Evolutionary conservation across 345 rosid genomes (phyloP).

Genomic region (Isatis tinctoria): DNA sequence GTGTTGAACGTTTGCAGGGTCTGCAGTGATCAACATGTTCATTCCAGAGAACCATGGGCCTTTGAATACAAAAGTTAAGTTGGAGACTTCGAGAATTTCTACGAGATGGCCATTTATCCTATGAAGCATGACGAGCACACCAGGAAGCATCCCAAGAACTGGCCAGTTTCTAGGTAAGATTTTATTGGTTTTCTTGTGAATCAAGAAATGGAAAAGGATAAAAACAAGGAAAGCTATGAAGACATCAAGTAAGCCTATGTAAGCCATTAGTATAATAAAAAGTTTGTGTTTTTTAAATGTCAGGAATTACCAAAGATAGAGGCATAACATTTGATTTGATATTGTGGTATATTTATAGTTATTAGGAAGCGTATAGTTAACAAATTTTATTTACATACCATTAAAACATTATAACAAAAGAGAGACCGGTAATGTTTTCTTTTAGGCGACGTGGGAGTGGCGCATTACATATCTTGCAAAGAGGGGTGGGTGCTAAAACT

Average conservation of each 20-base stretch:
- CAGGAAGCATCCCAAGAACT: slow-evolving; percentile 31
- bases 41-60: slow-evolving; percentile 30
- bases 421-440: neutral
- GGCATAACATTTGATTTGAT: neutral
- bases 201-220: slow-evolving; percentile 19
- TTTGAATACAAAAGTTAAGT: slow-evolving; percentile 27
- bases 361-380: neutral
- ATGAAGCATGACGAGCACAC: neutral
- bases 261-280: slow-evolving; percentile 13
- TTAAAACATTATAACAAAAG: neutral
- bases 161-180: slow-evolving; percentile 29
- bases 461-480: neutral
- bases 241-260: slow-evolving; percentile 19
- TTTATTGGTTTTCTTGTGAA: slow-evolving; percentile 22
- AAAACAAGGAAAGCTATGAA: slow-evolving; percentile 7
- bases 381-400: neutral
- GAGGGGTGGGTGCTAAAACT: no score
- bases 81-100: slow-evolving; percentile 15
- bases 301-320: neutral
- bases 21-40: slow-evolving; percentile 29
- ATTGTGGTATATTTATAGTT: slow-evolving; percentile 1
- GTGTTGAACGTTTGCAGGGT: slow-evolving; percentile 33
- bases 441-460: neutral
- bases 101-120: slow-evolving; percentile 20
- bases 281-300: neutral